These are phyloP conservation scores for Escallonia rubra DNA, from an alignment of 129 eudicot genomes.

Conservation along the genomic window DNA sequence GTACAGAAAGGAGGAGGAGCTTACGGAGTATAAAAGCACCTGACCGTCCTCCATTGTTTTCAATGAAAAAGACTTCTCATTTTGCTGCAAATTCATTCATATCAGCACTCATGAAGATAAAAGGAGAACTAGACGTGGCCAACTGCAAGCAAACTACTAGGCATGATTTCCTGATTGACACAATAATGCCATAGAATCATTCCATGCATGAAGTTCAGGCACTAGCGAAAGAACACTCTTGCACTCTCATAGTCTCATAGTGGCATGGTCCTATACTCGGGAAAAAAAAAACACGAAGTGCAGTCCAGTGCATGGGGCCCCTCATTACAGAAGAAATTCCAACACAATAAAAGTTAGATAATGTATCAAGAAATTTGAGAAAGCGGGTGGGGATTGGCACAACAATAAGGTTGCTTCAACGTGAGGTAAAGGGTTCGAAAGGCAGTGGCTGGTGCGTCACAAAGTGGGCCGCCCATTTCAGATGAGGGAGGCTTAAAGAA, in stretches of 20 bases:
- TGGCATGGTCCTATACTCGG: too few relatives aligned
- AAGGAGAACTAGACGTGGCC: constrained; percentile 5
- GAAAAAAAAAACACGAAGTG: neutral
- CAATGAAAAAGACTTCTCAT: constrained; percentile 72
- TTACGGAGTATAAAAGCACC: constrained; percentile 80
- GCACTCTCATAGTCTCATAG: too few relatives aligned
- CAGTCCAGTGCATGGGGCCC: too few relatives aligned
- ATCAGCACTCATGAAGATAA: constrained; percentile 8
- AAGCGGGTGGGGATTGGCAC: too few relatives aligned
- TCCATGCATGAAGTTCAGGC: neutral
- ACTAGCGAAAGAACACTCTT: neutral
- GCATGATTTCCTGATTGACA: too few relatives aligned
- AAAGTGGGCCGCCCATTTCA: too few relatives aligned
- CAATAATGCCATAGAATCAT: neutral
- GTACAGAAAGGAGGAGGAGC: constrained; percentile 15
- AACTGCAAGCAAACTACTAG: neutral
- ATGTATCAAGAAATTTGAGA: too few relatives aligned
- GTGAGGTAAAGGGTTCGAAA: too few relatives aligned
- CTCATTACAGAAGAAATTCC: too few relatives aligned
- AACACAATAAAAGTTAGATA: too few relatives aligned
- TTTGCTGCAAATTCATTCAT: constrained; percentile 52
- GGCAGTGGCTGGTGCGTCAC: too few relatives aligned
- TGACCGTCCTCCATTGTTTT: constrained; percentile 98
- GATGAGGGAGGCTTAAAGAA: neutral
- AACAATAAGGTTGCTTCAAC: too few relatives aligned